Base-by-base conservation (phyloP, 768 basidiomycete genomes). In the Leucosporidium scottii region DNA sequence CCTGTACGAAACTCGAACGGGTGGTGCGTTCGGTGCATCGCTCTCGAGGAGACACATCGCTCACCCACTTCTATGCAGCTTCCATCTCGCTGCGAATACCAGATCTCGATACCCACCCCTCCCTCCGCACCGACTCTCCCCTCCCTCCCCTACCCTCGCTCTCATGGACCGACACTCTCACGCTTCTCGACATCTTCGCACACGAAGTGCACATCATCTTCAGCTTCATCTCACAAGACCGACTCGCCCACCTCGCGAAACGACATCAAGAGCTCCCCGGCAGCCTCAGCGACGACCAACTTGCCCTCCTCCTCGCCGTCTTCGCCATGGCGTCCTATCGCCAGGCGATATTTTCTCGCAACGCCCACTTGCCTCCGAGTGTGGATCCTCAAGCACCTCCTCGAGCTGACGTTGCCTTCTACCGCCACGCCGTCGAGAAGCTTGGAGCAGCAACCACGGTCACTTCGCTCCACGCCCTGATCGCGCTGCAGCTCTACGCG, bases 71-170 rank as follows among this genome's bases (percentile, higher is more conserved):
- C 5, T 15, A 20, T n/a, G n/a, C 47, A 60, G 59, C 23, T 15
- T 6, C 61, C 17, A 62, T 62, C 53, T 62, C 61, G 18, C 61
- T 62, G 25, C 10, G 15, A n/a, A 53, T 62, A 8, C 61, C 61
- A 17, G 61, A 62, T 20, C 12, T 28, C 25, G 61, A 53, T 12
- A 62, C 61, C 2, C 61, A 62, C 25, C 61, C 51, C 15, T 34
- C 53, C 3, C 51, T 62, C 53, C n/a, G 27, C 6, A 31, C 39
- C 53, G 51, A 53, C 27, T 12, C 34, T 18, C 53, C 51, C 3
- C 25, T 62, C 15, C 61, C 61, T 1, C 25, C 51, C 0, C 53
- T 53, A 1, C 61, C 53, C 15, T 6, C 31, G 25, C 13, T 39
- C 27, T 10, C 51, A 0, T 27, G 39, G 31, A 4, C 31, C 13